These are phyloP conservation scores for Sanguinoderma infundibulare DNA, from an alignment of 1,284 basidiomycete species.

Conservation along the genomic window DNA sequence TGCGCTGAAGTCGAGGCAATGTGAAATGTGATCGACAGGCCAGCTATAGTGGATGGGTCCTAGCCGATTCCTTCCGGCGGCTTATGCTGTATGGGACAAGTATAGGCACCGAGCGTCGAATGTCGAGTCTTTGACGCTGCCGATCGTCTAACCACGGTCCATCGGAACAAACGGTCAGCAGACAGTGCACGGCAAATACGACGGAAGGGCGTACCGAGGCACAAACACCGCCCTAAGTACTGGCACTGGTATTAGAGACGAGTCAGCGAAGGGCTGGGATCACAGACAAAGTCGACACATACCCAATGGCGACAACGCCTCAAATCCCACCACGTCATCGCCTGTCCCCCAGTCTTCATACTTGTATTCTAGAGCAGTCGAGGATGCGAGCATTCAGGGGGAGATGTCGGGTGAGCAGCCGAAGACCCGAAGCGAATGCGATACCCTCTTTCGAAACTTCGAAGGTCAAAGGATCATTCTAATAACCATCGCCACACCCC, in stretches of 20 bases:
- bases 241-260: too few species aligned
- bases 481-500: slow-evolving; percentile 4
- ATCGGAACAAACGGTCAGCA: background rate
- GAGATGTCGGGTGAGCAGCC: too few species aligned
- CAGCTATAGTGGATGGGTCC: background rate
- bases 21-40: background rate
- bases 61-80: background rate
- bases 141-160: background rate
- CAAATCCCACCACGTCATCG: background rate
- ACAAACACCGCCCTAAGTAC: too few species aligned
- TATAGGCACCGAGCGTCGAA: background rate
- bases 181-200: background rate
- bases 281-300: too few species aligned
- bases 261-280: too few species aligned
- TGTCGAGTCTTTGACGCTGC: background rate
- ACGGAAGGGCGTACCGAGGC: too few species aligned
- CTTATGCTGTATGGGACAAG: background rate
- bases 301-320: background rate
- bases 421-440: background rate
- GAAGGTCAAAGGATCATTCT: slow-evolving; percentile 2
- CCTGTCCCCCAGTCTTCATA: too few species aligned
- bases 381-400: too few species aligned
- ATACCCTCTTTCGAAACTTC: background rate
- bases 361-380: too few species aligned
- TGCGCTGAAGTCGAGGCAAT: background rate